phyloP scores from a whole-genome alignment of 371 early-diverging fungal genomes.

The Apophysomyces elegans region DNA sequence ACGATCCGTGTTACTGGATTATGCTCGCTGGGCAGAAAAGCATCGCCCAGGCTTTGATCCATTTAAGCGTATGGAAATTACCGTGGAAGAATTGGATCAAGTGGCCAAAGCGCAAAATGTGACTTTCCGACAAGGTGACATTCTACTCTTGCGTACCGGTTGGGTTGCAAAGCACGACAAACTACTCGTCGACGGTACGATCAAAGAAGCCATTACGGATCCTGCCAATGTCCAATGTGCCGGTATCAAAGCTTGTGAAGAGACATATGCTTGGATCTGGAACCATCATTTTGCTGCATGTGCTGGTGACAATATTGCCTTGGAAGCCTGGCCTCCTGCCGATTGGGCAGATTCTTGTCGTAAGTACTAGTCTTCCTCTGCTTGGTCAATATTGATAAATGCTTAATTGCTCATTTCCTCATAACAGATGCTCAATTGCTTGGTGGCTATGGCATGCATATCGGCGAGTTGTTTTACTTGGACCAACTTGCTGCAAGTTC shows the following conservation, averaged over 20 bases:
- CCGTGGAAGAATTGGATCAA: constrained; percentile 15
- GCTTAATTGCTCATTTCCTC: constrained; percentile 6
- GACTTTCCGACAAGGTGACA: constrained; percentile 18
- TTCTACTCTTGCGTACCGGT: constrained; percentile 21
- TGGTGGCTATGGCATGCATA: constrained; percentile 23
- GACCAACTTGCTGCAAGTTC: constrained; percentile 18
- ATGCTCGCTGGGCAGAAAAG: constrained; percentile 16
- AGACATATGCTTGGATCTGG: constrained; percentile 23
- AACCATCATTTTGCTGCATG: constrained; percentile 22
- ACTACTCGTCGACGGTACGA: neutral
- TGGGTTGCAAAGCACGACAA: constrained; percentile 21
- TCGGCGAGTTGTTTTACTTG: constrained; percentile 24
- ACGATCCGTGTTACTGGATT: constrained; percentile 23
- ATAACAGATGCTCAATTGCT: constrained; percentile 14
- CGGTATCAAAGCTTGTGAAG: constrained; percentile 22
- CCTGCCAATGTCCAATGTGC: constrained; percentile 29
- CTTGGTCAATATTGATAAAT: constrained; percentile 9
- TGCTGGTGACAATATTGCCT: constrained; percentile 15
- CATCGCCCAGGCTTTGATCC: constrained; percentile 19
- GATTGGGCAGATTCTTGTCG: constrained; percentile 29
- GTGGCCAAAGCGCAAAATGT: constrained; percentile 19
- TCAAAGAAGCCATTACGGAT: neutral
- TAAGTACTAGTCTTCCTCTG: neutral
- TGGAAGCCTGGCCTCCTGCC: constrained; percentile 22
- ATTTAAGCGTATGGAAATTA: constrained; percentile 18